Percentiles rank a stretch among this genome's conserved stretches.
Conservation (phyloP, 2,329 filamentous ascomycete genomes). For the Trichoderma aggressivum region DNA sequence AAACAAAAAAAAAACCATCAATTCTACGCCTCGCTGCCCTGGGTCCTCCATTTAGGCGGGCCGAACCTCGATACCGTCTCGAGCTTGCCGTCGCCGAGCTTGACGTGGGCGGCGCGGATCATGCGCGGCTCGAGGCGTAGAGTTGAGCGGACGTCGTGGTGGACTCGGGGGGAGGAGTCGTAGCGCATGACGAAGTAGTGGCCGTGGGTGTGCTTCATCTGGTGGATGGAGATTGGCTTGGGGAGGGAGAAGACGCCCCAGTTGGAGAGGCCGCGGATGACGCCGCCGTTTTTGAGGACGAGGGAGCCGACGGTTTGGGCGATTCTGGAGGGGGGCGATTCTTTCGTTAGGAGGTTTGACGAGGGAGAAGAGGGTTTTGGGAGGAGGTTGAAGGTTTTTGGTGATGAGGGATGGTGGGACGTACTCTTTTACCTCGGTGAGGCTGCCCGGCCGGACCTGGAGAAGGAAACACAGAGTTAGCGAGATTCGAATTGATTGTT, state of each 20-base stretch:
- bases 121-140: slow-evolving; percentile 84
- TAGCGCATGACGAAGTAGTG: slow-evolving; percentile 99
- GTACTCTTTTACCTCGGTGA: slow-evolving; percentile 94
- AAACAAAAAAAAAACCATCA: not conserved
- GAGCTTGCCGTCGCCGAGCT: slow-evolving; percentile 67
- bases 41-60: slow-evolving; percentile 47
- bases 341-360: slow-evolving; percentile 13
- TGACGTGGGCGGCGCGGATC: slow-evolving; percentile 82
- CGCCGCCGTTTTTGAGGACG: slow-evolving; percentile 78
- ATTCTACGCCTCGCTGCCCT: slow-evolving; percentile 30
- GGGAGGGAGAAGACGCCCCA: slow-evolving; percentile 93
- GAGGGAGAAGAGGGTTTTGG: not conserved
- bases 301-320: slow-evolving; percentile 79
- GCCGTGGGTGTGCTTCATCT: slow-evolving; percentile 77
- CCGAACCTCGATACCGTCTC: slow-evolving; percentile 50
- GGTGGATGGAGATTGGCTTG: slow-evolving; percentile 72
- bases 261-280: slow-evolving; percentile 88
- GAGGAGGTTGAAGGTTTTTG: not conserved
- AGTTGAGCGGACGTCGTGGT: slow-evolving; percentile 70
- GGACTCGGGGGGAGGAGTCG: slow-evolving; percentile 70
- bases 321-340: slow-evolving; percentile 57
- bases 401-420: slow-evolving; percentile 31
- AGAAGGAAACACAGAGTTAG: slow-evolving; percentile 21
- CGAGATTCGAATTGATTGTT: not conserved
- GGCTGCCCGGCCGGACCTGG: slow-evolving; percentile 86